Evolutionary conservation across 352 stramenopile species (phyloP), one percentile per base, ranked within the genome.

Genomic region (Elongisporangium undulatum): DNA sequence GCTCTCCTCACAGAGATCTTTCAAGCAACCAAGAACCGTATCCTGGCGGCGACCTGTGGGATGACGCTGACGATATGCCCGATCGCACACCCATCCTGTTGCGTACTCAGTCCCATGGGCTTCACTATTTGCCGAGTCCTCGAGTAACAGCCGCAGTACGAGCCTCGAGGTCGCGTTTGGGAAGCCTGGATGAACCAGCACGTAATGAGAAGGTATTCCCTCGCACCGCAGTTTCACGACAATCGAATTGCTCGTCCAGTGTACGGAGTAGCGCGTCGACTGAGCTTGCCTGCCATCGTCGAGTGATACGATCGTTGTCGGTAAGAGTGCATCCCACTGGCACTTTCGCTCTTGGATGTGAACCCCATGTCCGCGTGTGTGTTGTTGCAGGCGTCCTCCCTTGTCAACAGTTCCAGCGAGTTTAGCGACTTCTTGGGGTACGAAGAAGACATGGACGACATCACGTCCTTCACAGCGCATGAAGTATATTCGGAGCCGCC

Each of bases 371-470:
- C 52, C 55, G 48, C 53, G 5, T 56, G 9, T 61, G 55, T 8
- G 29, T 3, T 58, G 48, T 24, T 50, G 10, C 51, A 75, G 61
- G 29, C 71, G 17, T 78, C 64, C 9, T 76, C 75, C 21, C 57
- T 52, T 5, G 68, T 61, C 16, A 61, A 58, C 23, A 75, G 68
- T 26, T 84, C 75, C 6, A 63, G 72, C 29, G 79, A 84, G 39
- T 64, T 80, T 9, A 69, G 66, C 50, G 75, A 86, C 4, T 87
- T 89, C 22, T 20, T 79, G 15, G 77, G 79, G 17, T 87, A 89
- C 62, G 73, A 86, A 26, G 67, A 88, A 24, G 74, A 78, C 23
- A 17, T 48, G 24, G 73, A 82, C 48, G 62, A 55, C 6, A 24
- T 81, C 50, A 79, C 58, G 12, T 82, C 75, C 3, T 85, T 82